Base-by-base conservation (phyloP, 208 protist genomes). In the Herpetomonas samuelpessoai region DNA sequence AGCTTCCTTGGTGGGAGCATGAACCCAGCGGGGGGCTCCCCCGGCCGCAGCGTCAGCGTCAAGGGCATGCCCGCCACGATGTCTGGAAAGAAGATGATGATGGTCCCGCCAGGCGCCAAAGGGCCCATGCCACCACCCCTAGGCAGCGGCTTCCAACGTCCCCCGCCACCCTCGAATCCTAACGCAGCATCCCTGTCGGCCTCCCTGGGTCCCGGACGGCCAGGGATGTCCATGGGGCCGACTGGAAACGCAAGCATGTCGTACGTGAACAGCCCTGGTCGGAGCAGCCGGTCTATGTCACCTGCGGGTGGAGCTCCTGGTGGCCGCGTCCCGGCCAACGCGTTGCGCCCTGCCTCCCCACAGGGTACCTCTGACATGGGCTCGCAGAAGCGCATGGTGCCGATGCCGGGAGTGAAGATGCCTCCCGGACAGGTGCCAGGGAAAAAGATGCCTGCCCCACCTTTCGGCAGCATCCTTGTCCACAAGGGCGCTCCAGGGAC, bases 61-160 rank as follows among this genome's bases (percentile, higher is more conserved):
- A n/a, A 41, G 35, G 35, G 6, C 35, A 41, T 14, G 9, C 35
- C 9, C 35, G 35, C 35, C 35, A 18, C n/a, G n/a, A n/a, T n/a
- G n/a, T n/a, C n/a, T n/a, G n/a, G n/a, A n/a, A n/a, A n/a, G 35
- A 14, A 18, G 7, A n/a, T 4, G 25, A 14, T 21, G 56, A 21
- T 61, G 38, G 48, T 51, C 26, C 6, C 41, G 38, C 45, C 29
- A 4, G 44, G 55, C 12, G n/a, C 14, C 29, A 64, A 55, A 31
- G 55, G 55, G 47, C 44, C 55, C 47, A 52, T 62, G 29, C 44
- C 45, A 7, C n/a, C 28, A 45, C 57, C 57, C 3, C 41, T 45
- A 3, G 7, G 22, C 39, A 39, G 30, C 0, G 57, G 18, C 2
- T 41, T 14, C 35, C 14, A n/a, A n/a, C n/a, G n/a, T n/a, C n/a